Percentiles rank a stretch among this genome's conserved stretches.
These are phyloP conservation scores for Fusarium haematococcum DNA, from an alignment of 2,329 filamentous ascomycete species.

Conservation along the genomic window DNA sequence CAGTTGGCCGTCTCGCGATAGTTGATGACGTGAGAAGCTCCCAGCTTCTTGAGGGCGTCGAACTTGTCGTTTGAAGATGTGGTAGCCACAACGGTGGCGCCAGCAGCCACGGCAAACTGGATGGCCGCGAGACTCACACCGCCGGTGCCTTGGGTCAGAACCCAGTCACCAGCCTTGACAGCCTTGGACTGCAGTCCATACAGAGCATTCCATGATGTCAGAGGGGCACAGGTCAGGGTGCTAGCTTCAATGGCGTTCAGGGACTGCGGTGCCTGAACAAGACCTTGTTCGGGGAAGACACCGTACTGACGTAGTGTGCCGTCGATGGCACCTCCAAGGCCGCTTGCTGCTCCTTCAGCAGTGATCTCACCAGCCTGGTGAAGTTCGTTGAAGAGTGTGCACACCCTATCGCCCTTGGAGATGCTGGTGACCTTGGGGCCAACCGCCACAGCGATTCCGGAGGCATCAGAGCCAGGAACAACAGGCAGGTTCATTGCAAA, in stretches of 20 bases:
- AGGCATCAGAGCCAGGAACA: background rate
- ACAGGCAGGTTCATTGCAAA: background rate
- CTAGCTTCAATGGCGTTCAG: conserved; percentile 60
- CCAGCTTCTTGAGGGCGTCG: conserved; percentile 51
- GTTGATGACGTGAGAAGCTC: conserved; percentile 58
- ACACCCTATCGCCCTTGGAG: background rate
- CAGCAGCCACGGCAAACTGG: conserved; percentile 55
- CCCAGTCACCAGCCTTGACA: conserved; percentile 49
- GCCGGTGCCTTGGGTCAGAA: conserved; percentile 57
- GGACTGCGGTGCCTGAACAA: conserved; percentile 68
- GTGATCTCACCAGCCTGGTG: background rate
- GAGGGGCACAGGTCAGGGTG: conserved; percentile 63
- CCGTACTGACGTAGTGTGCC: conserved; percentile 48
- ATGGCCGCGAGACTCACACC: conserved; percentile 56
- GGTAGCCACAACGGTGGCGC: conserved; percentile 56
- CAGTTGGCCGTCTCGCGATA: conserved; percentile 55
- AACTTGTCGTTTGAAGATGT: conserved; percentile 54
- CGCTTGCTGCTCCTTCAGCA: background rate
- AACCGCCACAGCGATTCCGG: background rate
- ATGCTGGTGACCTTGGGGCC: background rate
- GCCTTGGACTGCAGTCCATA: conserved; percentile 57
- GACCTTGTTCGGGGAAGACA: conserved; percentile 60
- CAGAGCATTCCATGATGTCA: conserved; percentile 70
- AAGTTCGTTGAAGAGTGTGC: background rate
- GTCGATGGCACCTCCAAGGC: conserved; percentile 43